Percentiles rank a stretch among this genome's conserved stretches.
These are phyloP conservation scores for Globisporangium paroecandrum DNA, from an alignment of 352 stramenopile genomes.

Conservation along the genomic window DNA sequence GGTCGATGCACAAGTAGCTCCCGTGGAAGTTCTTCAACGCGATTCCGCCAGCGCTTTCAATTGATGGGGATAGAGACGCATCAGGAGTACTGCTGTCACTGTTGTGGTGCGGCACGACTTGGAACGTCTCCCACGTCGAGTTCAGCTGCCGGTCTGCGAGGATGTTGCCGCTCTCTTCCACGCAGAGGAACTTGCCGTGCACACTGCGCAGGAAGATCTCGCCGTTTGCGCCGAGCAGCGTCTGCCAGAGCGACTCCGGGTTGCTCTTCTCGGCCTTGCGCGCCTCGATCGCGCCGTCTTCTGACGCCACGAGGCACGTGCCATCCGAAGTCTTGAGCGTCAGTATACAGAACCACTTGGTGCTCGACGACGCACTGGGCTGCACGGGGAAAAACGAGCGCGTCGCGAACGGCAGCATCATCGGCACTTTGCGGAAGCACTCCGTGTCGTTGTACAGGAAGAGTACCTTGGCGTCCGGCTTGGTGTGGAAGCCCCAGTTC, in stretches of 20 bases:
- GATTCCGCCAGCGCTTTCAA: constrained; percentile 33
- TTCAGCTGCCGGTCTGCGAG: constrained; percentile 65
- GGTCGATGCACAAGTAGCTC: constrained; percentile 72
- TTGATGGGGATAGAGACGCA: neutral
- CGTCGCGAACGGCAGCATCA: constrained; percentile 49
- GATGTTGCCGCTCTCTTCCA: constrained; percentile 70
- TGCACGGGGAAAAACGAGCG: constrained; percentile 35
- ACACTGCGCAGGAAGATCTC: constrained; percentile 72
- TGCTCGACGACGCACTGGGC: constrained; percentile 26
- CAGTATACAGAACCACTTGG: constrained; percentile 76
- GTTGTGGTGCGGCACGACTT: constrained; percentile 59
- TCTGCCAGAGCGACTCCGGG: constrained; percentile 69
- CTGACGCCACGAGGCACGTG: constrained; percentile 59
- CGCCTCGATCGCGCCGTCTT: constrained; percentile 61
- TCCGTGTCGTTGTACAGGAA: constrained; percentile 85
- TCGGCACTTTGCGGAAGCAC: constrained; percentile 82
- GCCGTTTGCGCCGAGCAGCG: constrained; percentile 45
- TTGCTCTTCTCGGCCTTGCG: constrained; percentile 18
- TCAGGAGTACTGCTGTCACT: neutral
- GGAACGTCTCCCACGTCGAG: constrained; percentile 88
- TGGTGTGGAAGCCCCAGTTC: constrained; percentile 59
- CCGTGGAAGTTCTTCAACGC: constrained; percentile 77
- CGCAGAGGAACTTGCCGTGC: constrained; percentile 83
- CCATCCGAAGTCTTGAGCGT: constrained; percentile 59
- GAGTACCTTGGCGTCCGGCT: constrained; percentile 56